phyloP scores from a whole-genome alignment of 768 basidiomycete genomes.

The Daedalea quercina region DNA sequence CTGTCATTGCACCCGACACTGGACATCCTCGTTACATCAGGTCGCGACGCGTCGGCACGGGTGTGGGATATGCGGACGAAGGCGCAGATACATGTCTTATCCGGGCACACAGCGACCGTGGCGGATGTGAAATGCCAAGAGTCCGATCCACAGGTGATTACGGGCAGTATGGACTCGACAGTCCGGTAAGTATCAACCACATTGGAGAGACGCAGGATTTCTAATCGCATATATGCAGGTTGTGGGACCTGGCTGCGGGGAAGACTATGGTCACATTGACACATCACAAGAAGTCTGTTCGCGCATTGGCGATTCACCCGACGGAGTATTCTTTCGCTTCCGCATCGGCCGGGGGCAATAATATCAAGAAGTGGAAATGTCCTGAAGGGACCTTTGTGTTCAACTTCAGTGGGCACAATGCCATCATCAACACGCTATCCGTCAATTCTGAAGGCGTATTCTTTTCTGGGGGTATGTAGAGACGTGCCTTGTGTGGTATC shows the following conservation, averaged over 20 bases:
- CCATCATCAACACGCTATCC: constrained; percentile 93
- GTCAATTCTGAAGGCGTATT: constrained; percentile 96
- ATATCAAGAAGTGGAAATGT: constrained; percentile 99
- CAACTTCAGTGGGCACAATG: constrained; percentile 95
- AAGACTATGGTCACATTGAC: constrained; percentile 95
- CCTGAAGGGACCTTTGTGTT: constrained; percentile 94
- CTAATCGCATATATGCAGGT: constrained; percentile 30
- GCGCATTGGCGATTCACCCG: constrained; percentile 90
- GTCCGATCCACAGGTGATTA: constrained; percentile 96
- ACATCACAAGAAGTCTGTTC: constrained; percentile 99
- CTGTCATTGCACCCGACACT: constrained; percentile 92
- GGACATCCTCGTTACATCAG: constrained; percentile 90
- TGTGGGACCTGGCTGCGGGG: constrained; percentile 98
- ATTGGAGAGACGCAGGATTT: not conserved
- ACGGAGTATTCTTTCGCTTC: constrained; percentile 96
- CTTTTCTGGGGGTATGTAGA: constrained; percentile 82
- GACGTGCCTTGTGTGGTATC: not conserved
- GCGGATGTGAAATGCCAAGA: constrained; percentile 96
- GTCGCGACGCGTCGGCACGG: constrained; percentile 92
- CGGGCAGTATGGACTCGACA: constrained; percentile 97
- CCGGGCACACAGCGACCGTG: constrained; percentile 92
- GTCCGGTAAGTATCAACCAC: constrained; percentile 52
- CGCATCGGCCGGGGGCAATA: constrained; percentile 96
- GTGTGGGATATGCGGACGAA: constrained; percentile 99
- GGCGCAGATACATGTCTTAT: constrained; percentile 87